phyloP scores from a whole-genome alignment of 345 rosid genomes.

The Arabidopsis suecica region DNA sequence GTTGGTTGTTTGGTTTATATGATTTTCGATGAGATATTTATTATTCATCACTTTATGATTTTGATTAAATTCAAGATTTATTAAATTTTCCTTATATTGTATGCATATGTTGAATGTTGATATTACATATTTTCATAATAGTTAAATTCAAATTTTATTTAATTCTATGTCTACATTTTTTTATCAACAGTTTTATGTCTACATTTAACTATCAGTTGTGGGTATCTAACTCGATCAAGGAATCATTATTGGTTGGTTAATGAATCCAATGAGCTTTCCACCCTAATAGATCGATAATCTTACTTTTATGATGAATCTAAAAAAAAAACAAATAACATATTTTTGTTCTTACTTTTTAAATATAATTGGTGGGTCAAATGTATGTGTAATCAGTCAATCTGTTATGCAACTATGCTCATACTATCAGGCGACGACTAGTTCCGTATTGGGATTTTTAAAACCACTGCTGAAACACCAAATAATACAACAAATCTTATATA shows the following conservation, averaged over 20 bases:
- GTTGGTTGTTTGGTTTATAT: conserved; percentile 14
- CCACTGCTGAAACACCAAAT: not conserved
- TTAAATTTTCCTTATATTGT: not conserved
- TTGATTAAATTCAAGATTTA: not conserved
- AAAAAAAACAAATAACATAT: not conserved
- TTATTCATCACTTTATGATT: not conserved
- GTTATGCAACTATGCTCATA: not conserved
- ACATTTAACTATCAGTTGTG: too few species aligned
- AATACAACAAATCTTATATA: not conserved
- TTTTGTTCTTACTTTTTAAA: not conserved
- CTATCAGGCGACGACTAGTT: not conserved
- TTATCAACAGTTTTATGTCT: too few species aligned
- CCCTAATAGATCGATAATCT: not conserved
- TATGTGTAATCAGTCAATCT: not conserved
- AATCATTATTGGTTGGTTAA: not conserved
- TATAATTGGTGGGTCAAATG: not conserved
- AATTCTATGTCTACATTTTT: not conserved
- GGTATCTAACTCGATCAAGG: not conserved
- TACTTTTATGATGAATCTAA: not conserved
- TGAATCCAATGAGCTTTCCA: not conserved
- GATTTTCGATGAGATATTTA: not conserved
- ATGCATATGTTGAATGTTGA: not conserved
- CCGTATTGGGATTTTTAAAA: not conserved
- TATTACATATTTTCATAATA: too few species aligned
- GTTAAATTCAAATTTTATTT: too few species aligned